Base-by-base conservation (phyloP, 768 basidiomycete species). In the Polyporus arcularius region DNA sequence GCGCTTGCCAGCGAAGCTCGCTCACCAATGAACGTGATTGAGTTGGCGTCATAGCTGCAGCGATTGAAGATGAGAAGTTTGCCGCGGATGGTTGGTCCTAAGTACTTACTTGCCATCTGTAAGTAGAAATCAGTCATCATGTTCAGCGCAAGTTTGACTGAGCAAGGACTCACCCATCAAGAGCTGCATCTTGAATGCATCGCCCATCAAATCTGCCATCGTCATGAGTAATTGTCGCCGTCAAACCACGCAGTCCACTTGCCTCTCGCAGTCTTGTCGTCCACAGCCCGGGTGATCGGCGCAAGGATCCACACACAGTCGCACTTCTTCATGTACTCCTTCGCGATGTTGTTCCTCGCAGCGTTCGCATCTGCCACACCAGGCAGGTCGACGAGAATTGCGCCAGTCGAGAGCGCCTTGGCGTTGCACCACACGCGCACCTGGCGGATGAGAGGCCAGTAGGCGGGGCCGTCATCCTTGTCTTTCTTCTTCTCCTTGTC, bases 321-420 rank as follows among this genome's bases (percentile, higher is more conserved):
- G 54, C 81, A 83, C 57, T 82, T 85, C 68, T 87, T 87, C 84
- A 87, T 85, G 69, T 86, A 87, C 32, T 82, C 79, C 67, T 85
- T 85, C 2, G 86, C 84, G 46, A 88, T 86, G 50, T 74, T 82
- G 67, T 83, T 83, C 56, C 85, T 74, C 14, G 86, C 86, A 11
- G 84, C 84, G 67, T 88, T 88, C 16, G 85, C 83, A 67, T 88
- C 86, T 12, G 84, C 84, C 28, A 85, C 82, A 74, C 86, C 86
- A 53, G 86, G 86, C 57, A 88, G 72, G 68, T 88, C 86, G 16
- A 86, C 85, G n/a, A 87, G 70, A 21, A 85, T 73, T 0, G 84
- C 83, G n/a, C 86, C 85, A 1, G 83, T 84, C 14, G 80, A 77
- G 41, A 88, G 74, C 10, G 83, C 84, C 7, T 71, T 65, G 0